These are phyloP conservation scores for Aureobasidium sp. DNA, from an alignment of 2,329 filamentous ascomycete species.

Conservation along the genomic window DNA sequence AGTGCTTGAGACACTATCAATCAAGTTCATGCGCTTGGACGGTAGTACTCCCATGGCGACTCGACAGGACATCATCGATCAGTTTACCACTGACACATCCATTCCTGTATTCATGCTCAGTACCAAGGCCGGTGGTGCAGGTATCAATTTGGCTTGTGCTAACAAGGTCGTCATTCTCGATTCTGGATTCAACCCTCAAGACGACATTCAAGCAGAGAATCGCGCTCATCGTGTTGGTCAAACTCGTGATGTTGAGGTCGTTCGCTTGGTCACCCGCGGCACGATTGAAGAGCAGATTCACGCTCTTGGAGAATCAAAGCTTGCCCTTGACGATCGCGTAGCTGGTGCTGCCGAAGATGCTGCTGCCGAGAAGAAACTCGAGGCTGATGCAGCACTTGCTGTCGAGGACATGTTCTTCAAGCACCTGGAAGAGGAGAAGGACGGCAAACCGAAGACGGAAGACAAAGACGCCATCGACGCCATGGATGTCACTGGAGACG, in stretches of 20 bases:
- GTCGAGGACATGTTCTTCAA: constrained; percentile 35
- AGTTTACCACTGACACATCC: constrained; percentile 66
- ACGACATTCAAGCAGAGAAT: constrained; percentile 97
- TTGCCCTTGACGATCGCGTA: constrained; percentile 75
- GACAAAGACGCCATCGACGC: constrained; percentile 11
- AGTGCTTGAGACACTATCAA: constrained; percentile 64
- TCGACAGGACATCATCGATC: constrained; percentile 80
- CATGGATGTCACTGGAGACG: neutral
- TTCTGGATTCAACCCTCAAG: constrained; percentile 93
- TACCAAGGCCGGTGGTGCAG: constrained; percentile 91
- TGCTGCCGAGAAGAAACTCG: constrained; percentile 36
- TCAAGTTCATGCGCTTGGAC: constrained; percentile 79
- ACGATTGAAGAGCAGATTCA: constrained; percentile 94
- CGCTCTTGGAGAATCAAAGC: constrained; percentile 83
- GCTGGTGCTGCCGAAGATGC: constrained; percentile 43
- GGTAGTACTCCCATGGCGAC: constrained; percentile 74
- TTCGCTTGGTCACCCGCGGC: constrained; percentile 69
- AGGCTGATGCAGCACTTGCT: constrained; percentile 31
- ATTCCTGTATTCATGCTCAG: constrained; percentile 91
- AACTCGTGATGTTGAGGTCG: constrained; percentile 80
- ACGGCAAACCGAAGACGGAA: constrained; percentile 11
- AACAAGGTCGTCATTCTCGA: constrained; percentile 99
- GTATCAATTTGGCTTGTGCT: constrained; percentile 89
- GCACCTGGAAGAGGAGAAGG: constrained; percentile 14
- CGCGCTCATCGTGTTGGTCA: constrained; percentile 92